Evolutionary conservation across 2,329 filamentous ascomycete species (phyloP).

Genomic region (Leptographium lundbergii): DNA sequence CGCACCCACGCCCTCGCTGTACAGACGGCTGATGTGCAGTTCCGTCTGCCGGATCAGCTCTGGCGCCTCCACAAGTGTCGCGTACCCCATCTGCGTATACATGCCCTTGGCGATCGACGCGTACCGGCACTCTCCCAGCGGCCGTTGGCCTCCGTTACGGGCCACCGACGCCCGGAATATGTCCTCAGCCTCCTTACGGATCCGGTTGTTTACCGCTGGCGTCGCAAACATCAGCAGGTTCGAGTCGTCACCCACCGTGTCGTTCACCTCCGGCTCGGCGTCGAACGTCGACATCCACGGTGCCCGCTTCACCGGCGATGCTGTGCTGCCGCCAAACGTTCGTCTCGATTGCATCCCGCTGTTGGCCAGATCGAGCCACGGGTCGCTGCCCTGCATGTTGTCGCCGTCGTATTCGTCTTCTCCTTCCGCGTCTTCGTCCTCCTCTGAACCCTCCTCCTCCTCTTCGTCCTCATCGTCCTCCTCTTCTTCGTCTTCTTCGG

Average conservation of each 20-base stretch:
- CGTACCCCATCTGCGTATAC: conserved; percentile 43
- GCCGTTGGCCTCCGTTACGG: conserved; percentile 16
- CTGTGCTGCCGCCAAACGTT: background rate
- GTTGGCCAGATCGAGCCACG: conserved; percentile 10
- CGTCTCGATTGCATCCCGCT: background rate
- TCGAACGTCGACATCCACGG: conserved; percentile 8
- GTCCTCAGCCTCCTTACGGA: conserved; percentile 41
- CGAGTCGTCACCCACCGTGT: conserved; percentile 26
- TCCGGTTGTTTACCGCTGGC: conserved; percentile 35
- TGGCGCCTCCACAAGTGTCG: conserved; percentile 54
- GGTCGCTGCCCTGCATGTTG: conserved; percentile 17
- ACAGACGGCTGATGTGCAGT: conserved; percentile 51
- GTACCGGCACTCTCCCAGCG: conserved; percentile 42
- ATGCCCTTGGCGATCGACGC: conserved; percentile 60
- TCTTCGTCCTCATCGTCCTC: conserved; percentile 24
- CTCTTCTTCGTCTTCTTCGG: conserved; percentile 23
- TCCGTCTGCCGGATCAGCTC: conserved; percentile 67
- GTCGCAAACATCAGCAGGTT: conserved; percentile 44
- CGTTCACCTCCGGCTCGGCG: conserved; percentile 14
- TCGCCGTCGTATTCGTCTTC: conserved; percentile 25
- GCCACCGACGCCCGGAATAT: conserved; percentile 40
- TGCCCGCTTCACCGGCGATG: background rate
- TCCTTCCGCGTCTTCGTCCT: conserved; percentile 15
- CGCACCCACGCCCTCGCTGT: conserved; percentile 45
- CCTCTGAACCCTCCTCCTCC: conserved; percentile 23